Evolutionary conservation across 1,284 basidiomycete species (phyloP).

Genomic region (Trichosporon ovoides): DNA sequence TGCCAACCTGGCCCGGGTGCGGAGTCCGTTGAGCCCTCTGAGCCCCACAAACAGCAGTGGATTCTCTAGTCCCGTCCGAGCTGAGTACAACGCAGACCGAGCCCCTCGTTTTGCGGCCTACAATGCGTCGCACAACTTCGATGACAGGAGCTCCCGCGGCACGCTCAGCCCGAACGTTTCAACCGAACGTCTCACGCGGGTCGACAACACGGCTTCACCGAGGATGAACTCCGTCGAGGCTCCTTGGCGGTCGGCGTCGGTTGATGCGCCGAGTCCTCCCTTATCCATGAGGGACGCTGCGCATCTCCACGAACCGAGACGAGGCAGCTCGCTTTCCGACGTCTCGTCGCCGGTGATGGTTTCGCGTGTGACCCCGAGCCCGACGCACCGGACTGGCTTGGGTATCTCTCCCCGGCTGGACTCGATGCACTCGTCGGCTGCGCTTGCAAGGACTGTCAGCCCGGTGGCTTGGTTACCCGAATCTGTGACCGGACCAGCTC

Average conservation of each 20-base stretch:
- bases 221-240: not conserved
- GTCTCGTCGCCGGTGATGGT: not conserved
- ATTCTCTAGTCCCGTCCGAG: not conserved
- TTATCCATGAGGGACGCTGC: not conserved
- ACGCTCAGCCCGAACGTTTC: not conserved
- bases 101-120: too few relatives aligned
- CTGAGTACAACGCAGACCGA: not conserved
- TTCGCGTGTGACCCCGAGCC: not conserved
- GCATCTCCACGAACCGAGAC: not conserved
- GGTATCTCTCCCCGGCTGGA: not conserved
- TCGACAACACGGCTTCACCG: not conserved
- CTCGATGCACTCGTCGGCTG: not conserved
- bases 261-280: not conserved
- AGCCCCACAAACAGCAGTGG: not conserved
- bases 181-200: not conserved
- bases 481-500: too few relatives aligned
- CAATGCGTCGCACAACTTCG: too few relatives aligned
- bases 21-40: not conserved
- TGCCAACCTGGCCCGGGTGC: not conserved
- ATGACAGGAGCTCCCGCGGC: not conserved
- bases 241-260: not conserved
- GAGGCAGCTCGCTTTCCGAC: not conserved
- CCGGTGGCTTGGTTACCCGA: not conserved
- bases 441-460: not conserved
- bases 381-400: not conserved